phyloP scores from a whole-genome alignment of 2,329 filamentous ascomycete genomes.

The Tolypocladium tundrense region DNA sequence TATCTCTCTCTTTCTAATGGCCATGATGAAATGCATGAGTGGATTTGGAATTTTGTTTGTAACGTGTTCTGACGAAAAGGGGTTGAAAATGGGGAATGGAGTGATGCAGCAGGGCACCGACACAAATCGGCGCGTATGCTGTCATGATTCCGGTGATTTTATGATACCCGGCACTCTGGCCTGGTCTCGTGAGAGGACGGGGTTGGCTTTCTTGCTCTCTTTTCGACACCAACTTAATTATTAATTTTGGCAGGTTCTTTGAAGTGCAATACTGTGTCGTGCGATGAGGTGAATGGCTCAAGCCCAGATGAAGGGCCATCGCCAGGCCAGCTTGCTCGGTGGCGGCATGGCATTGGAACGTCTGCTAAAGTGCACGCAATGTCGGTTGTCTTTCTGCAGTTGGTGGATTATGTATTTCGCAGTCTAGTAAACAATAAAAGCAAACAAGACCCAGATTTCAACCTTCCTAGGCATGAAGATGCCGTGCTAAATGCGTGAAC shows the following conservation, averaged over 20 bases:
- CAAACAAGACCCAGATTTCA: background rate
- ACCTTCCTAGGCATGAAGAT: background rate
- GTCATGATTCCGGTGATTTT: constrained; percentile 5
- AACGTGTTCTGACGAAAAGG: constrained; percentile 1
- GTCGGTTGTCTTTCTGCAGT: background rate
- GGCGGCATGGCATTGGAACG: background rate
- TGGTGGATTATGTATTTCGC: background rate
- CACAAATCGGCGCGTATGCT: background rate
- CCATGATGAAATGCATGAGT: constrained; percentile 17
- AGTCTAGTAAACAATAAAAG: background rate
- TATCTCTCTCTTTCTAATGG: constrained; percentile 23
- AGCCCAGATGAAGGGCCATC: background rate
- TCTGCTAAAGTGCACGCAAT: background rate
- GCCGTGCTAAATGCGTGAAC: background rate
- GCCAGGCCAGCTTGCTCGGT: background rate
- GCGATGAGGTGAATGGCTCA: background rate
- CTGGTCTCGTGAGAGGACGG: constrained; percentile 10
- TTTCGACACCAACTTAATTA: constrained; percentile 18
- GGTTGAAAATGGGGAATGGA: background rate
- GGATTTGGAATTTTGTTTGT: constrained; percentile 9
- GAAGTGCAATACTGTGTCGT: background rate
- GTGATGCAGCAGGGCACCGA: background rate
- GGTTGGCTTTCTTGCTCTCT: constrained; percentile 19
- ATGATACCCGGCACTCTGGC: constrained; percentile 14
- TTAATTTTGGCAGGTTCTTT: constrained; percentile 5